These are phyloP conservation scores for Xylaria sp. DNA, from an alignment of 2,329 filamentous ascomycete genomes.

Conservation along the genomic window DNA sequence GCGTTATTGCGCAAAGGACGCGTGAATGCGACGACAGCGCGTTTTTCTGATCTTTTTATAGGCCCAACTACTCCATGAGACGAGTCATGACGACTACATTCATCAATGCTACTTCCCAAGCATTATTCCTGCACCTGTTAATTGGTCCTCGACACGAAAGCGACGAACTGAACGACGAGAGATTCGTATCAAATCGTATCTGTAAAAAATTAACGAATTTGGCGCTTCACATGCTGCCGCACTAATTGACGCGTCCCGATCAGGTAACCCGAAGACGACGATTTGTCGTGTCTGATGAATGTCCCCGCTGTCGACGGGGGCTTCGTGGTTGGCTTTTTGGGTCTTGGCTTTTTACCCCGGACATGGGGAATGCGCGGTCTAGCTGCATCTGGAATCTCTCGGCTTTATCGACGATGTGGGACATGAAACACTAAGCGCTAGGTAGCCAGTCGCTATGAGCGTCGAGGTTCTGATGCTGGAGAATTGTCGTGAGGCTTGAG, in stretches of 20 bases:
- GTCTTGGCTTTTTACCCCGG: neutral
- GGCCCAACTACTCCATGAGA: neutral
- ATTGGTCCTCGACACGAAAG: neutral
- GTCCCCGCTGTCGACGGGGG: too few species aligned
- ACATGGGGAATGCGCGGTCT: neutral
- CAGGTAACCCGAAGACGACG: neutral
- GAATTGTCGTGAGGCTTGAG: neutral
- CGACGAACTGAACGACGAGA: neutral
- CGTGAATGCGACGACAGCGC: neutral
- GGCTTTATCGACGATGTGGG: neutral
- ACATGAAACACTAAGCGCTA: neutral
- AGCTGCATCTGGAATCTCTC: neutral
- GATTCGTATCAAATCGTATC: neutral
- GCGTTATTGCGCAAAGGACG: neutral
- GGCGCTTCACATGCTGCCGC: neutral
- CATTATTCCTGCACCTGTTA: neutral
- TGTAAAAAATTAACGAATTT: neutral
- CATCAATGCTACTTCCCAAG: neutral
- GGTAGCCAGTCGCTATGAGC: slow-evolving; percentile 6
- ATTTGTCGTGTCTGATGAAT: too few species aligned
- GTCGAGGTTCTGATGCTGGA: neutral
- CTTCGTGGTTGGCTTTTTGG: too few species aligned
- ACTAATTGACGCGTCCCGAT: neutral
- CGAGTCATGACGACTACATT: neutral
- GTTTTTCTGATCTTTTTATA: too few species aligned